These are phyloP conservation scores for Vanrija pseudolonga DNA, from an alignment of 1,284 basidiomycete species.

Conservation along the genomic window DNA sequence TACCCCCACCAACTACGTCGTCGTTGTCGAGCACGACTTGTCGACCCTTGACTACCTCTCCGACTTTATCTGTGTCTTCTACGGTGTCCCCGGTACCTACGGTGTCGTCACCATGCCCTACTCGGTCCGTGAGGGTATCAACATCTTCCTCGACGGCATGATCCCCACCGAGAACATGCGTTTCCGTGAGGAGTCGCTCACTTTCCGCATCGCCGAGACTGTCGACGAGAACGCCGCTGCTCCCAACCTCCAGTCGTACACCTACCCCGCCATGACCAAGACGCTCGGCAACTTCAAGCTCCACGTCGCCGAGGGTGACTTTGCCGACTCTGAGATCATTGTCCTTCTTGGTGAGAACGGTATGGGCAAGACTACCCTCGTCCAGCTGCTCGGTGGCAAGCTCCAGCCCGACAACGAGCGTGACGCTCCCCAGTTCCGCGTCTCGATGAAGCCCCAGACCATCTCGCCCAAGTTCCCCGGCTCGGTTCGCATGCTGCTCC, in stretches of 20 bases:
- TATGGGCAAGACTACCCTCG: constrained; percentile 95
- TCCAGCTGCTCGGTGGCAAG: constrained; percentile 81
- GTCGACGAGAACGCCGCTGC: constrained; percentile 75
- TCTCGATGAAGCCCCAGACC: constrained; percentile 88
- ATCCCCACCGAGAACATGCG: constrained; percentile 97
- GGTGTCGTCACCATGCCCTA: constrained; percentile 97
- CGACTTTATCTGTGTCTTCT: constrained; percentile 93
- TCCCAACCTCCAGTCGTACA: constrained; percentile 79
- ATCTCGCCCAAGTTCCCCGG: constrained; percentile 92
- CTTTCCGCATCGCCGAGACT: constrained; percentile 93
- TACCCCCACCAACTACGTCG: constrained; percentile 76
- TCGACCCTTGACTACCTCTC: constrained; percentile 95
- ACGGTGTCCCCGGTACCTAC: constrained; percentile 94
- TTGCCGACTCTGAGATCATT: constrained; percentile 95
- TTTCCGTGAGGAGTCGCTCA: constrained; percentile 87
- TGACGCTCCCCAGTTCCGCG: constrained; percentile 67
- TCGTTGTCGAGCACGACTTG: constrained; percentile 95
- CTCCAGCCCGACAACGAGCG: constrained; percentile 77
- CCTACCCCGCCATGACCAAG: constrained; percentile 92
- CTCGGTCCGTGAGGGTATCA: constrained; percentile 96
- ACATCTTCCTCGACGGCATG: constrained; percentile 96
- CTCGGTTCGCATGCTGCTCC: constrained; percentile 81
- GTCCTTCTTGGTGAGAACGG: constrained; percentile 98
- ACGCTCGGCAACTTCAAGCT: constrained; percentile 91
- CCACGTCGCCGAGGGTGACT: constrained; percentile 76